A percentile compares a stretch with the other conserved stretches of the same genome.
These are phyloP conservation scores for Pseudopithomyces chartarum DNA, from an alignment of 2,329 filamentous ascomycete species.

Conservation along the genomic window DNA sequence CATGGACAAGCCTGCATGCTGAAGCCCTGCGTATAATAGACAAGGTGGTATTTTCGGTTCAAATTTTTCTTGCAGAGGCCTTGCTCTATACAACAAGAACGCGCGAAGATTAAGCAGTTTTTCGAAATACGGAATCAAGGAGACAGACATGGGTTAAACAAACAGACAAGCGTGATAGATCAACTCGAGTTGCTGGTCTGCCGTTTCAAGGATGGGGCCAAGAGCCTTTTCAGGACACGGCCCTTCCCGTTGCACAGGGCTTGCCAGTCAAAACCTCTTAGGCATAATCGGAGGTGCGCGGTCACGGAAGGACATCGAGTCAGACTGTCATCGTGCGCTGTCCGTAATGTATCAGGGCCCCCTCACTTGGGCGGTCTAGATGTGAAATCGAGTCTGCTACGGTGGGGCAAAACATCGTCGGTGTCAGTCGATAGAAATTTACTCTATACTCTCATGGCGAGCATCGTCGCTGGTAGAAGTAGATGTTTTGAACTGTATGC, in stretches of 20 bases:
- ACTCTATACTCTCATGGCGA: neutral
- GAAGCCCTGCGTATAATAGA: neutral
- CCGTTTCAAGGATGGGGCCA: neutral
- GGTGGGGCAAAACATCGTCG: neutral
- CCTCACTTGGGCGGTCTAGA: constrained; percentile 1
- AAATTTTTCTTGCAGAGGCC: neutral
- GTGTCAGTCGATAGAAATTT: neutral
- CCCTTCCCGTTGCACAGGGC: constrained; percentile 4
- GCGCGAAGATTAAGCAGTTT: neutral
- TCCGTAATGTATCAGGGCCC: neutral
- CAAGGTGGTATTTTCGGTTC: neutral
- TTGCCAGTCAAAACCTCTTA: constrained; percentile 1
- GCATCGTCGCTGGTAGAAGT: constrained; percentile 1
- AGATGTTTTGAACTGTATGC: neutral
- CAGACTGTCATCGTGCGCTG: neutral
- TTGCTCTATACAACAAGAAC: neutral
- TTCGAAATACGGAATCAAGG: neutral
- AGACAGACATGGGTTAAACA: neutral
- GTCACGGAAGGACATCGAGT: neutral
- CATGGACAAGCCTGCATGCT: constrained; percentile 3
- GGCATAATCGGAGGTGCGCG: neutral
- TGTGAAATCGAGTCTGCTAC: neutral
- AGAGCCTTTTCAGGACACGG: neutral
- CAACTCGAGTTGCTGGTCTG: neutral
- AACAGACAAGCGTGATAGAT: neutral